Evolutionary conservation across 441 rosid species (phyloP).

Genomic region (Kokia cookei): DNA sequence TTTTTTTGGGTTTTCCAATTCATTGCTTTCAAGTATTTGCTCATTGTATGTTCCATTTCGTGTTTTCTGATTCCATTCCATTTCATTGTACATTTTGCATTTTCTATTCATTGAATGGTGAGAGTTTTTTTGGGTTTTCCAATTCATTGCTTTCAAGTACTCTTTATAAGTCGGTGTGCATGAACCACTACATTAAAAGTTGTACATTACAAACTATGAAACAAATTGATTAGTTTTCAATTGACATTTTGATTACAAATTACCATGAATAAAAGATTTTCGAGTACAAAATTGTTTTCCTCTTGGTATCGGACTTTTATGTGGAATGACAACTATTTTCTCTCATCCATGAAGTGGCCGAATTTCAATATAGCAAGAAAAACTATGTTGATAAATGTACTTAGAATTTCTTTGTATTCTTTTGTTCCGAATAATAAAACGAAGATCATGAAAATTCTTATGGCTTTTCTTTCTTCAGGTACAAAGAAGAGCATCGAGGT

Average conservation of each 20-base stretch:
- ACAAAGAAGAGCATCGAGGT: conserved; percentile 5
- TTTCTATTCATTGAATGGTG: neutral
- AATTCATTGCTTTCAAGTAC: neutral
- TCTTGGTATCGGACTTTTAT: neutral
- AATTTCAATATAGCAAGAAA: neutral
- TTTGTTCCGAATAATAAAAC: neutral
- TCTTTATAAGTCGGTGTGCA: neutral
- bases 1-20: neutral
- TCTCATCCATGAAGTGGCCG: neutral
- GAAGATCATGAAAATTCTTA: neutral
- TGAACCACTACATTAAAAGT: neutral
- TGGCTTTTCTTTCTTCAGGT: conserved; percentile 6
- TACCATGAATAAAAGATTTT: neutral
- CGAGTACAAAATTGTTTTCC: neutral
- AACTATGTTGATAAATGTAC: neutral
- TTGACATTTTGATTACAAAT: neutral
- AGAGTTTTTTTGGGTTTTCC: neutral
- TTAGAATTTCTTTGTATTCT: neutral
- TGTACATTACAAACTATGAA: neutral
- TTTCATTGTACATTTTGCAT: neutral
- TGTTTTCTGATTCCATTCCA: no score
- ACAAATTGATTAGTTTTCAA: neutral
- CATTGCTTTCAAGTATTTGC: neutral
- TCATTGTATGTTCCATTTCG: no score
- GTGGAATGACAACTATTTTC: neutral